A percentile compares a stretch with the other conserved stretches of the same genome.
These are phyloP conservation scores for Talaromyces sp. DNA, from an alignment of 2,329 filamentous ascomycete genomes.

Conservation along the genomic window DNA sequence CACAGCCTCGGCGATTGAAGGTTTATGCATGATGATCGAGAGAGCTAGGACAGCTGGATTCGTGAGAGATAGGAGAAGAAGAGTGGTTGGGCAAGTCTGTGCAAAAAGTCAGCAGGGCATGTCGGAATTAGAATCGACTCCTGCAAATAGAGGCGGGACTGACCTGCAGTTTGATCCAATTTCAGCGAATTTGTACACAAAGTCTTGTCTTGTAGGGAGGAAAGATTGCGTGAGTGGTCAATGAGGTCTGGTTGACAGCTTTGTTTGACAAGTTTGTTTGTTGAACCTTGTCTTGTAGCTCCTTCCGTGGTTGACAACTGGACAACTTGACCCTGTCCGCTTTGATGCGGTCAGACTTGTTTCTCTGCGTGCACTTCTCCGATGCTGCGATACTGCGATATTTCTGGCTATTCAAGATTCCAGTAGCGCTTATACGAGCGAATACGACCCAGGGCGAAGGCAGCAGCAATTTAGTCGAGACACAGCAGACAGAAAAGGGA, in stretches of 20 bases:
- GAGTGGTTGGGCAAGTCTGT: background rate
- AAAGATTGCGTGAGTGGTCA: background rate
- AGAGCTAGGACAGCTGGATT: background rate
- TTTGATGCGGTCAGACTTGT: too few relatives aligned
- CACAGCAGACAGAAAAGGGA: background rate
- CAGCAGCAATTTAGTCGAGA: background rate
- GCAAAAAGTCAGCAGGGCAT: background rate
- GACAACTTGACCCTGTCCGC: too few relatives aligned
- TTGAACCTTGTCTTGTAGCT: background rate
- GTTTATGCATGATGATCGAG: conserved; percentile 50
- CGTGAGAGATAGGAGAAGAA: background rate
- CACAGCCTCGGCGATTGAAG: conserved; percentile 53
- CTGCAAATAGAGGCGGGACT: background rate
- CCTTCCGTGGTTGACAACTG: background rate
- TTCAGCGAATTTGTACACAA: background rate
- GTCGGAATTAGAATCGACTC: background rate
- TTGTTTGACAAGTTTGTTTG: background rate
- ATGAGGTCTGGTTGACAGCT: background rate
- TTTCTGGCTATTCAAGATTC: background rate
- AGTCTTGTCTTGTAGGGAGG: background rate
- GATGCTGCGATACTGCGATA: background rate
- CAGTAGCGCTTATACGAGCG: background rate
- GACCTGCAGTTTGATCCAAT: background rate
- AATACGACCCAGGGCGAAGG: background rate
- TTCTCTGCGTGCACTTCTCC: background rate